Evolutionary conservation across 805 yeast species (phyloP), one percentile per base, ranked within the genome.

Genomic region (Yarrowia sp.): DNA sequence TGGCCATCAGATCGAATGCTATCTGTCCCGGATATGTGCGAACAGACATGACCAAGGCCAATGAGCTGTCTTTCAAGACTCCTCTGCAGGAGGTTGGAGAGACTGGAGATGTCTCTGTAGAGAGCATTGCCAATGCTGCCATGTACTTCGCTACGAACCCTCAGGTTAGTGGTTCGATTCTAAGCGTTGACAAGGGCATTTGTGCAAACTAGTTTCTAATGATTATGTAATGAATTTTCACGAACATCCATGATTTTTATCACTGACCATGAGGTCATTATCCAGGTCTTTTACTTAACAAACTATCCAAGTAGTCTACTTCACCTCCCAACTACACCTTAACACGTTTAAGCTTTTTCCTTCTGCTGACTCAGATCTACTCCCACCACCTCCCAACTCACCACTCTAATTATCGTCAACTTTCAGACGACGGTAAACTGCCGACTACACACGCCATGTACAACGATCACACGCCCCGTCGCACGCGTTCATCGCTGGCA

Each of bases 21-120:
- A 76, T 92, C 0, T 76, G 87, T 15, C 95, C 97, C 0, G 94
- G 94, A 0, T 78, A 89, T 36, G 78, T 77, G 7, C 88, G 85
- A 38, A 91, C 97, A 0, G 89, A 84, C 3, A 90, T 91, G 87
- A 70, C 73, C 55, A 41, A 66, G 15, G 11, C 45, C 8, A 71
- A 70, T 14, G 63, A 41, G 2, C 49, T 36, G 7, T 41, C 69
- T 12, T 22, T 69, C 16, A 68, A 69, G 16, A 45, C 63, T n/a
- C 69, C 72, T 55, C 55, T 70, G 19, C 35, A 50, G 70, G 15
- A 69, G 72, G 48, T 41, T 32, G 36, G 58, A 56, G 26, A 56
- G 61, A 36, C 69, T 70, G n/a, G 53, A 67, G 16, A 56, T 11
- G 52, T 59, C 5, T 59, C 69, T 4, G 67, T 70, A 0, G 71